Evolutionary conservation across 2,329 filamentous ascomycete species (phyloP).

Genomic region (Aspergillus felis): DNA sequence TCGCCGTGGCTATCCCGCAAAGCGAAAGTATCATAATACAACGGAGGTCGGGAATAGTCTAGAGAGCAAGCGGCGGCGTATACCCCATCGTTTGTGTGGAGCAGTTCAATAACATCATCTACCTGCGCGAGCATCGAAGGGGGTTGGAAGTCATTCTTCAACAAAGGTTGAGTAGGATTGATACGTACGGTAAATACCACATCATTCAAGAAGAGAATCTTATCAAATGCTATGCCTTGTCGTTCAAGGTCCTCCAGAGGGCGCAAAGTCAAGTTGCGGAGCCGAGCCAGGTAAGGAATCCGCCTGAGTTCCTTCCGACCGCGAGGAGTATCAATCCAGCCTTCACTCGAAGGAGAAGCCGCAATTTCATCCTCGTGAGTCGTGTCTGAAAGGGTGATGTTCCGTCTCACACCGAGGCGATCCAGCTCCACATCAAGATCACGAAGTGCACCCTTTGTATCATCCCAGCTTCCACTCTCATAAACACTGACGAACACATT

Average conservation of each 20-base stretch:
- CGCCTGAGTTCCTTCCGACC: conserved; percentile 56
- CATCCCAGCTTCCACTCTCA: conserved; percentile 67
- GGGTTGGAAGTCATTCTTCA: conserved; percentile 11
- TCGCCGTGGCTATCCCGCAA: conserved; percentile 64
- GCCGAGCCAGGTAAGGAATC: conserved; percentile 63
- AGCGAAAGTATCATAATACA: conserved; percentile 72
- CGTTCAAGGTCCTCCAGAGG: conserved; percentile 52
- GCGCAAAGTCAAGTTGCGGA: conserved; percentile 62
- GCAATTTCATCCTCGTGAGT: conserved; percentile 57
- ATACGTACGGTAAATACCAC: conserved; percentile 40
- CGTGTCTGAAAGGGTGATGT: conserved; percentile 55
- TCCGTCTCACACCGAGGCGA: conserved; percentile 49
- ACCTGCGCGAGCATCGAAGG: conserved; percentile 26
- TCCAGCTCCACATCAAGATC: conserved; percentile 55
- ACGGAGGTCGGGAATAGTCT: conserved; percentile 64
- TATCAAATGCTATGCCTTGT: conserved; percentile 53
- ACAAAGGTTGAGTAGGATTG: neutral
- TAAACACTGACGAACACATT: conserved; percentile 67
- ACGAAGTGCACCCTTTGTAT: conserved; percentile 59
- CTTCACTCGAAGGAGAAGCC: conserved; percentile 43
- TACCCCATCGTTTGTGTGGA: conserved; percentile 54
- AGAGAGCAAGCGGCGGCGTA: conserved; percentile 69
- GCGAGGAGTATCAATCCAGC: conserved; percentile 61
- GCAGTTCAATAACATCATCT: conserved; percentile 51
- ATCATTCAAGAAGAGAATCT: conserved; percentile 56